phyloP scores from a whole-genome alignment of 345 rosid genomes.

The Populus simonii region DNA sequence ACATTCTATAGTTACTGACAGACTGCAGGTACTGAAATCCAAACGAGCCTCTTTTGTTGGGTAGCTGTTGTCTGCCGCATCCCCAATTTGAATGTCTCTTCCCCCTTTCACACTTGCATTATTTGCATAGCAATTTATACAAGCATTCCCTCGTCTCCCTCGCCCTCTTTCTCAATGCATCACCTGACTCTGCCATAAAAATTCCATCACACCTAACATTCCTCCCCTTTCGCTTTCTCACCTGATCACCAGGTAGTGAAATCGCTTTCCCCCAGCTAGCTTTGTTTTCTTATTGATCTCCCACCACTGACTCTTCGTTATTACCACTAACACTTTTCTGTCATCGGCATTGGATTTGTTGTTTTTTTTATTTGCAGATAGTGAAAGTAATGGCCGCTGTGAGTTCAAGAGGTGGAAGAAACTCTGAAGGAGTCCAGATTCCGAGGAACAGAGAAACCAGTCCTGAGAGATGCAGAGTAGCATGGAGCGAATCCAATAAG shows the following conservation, averaged over 20 bases:
- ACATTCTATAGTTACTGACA: too few relatives aligned
- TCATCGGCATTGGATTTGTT: not conserved
- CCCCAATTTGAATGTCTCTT: constrained; percentile 39
- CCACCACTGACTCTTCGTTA: not conserved
- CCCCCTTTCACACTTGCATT: not conserved
- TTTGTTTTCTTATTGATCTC: not conserved
- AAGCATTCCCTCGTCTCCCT: not conserved
- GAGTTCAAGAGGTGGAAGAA: constrained; percentile 45
- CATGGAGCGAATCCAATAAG: constrained; percentile 49
- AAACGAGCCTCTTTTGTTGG: constrained; percentile 36
- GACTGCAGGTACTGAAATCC: constrained; percentile 21
- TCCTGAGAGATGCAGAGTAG: constrained; percentile 41
- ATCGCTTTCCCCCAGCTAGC: not conserved
- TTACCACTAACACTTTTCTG: not conserved
- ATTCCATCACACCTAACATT: constrained; percentile 13
- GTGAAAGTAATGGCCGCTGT: constrained; percentile 10
- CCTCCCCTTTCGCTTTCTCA: not conserved
- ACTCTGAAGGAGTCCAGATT: constrained; percentile 25
- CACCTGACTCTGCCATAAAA: constrained; percentile 8
- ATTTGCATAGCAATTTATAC: not conserved
- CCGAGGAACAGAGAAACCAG: constrained; percentile 39
- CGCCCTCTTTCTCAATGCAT: not conserved
- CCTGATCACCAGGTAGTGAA: not conserved
- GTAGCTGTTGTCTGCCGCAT: constrained; percentile 63
- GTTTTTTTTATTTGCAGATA: constrained; percentile 9